phyloP scores from a whole-genome alignment of 2,329 filamentous ascomycete species.

The Fusarium udum region DNA sequence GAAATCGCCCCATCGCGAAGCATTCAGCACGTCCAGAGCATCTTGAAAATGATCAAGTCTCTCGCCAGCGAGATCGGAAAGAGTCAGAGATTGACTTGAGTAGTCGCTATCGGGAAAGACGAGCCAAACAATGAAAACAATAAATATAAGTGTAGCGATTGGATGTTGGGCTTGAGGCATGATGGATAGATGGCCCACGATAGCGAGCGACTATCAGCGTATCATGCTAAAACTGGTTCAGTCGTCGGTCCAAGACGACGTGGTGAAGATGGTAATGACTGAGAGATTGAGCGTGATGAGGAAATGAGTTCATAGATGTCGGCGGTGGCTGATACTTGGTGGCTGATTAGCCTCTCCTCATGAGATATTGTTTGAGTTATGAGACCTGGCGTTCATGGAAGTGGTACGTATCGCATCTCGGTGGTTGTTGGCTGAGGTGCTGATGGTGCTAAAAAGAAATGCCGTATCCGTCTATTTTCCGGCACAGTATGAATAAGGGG shows the following conservation, averaged over 20 bases:
- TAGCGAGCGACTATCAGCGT: constrained; percentile 31
- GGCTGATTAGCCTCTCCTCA: not conserved
- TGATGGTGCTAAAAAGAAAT: constrained; percentile 27
- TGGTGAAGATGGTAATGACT: not conserved
- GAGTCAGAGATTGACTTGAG: constrained; percentile 45
- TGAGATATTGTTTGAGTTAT: constrained; percentile 12
- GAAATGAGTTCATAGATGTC: not conserved
- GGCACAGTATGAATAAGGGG: constrained; percentile 37
- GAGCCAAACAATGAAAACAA: constrained; percentile 53
- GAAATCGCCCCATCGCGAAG: constrained; percentile 69
- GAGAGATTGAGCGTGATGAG: not conserved
- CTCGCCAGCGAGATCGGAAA: constrained; percentile 51
- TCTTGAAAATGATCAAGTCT: constrained; percentile 62
- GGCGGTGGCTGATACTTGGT: not conserved
- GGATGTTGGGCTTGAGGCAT: constrained; percentile 60
- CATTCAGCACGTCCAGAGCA: constrained; percentile 64
- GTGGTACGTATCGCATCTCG: constrained; percentile 33
- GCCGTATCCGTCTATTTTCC: constrained; percentile 29
- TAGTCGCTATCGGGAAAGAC: constrained; percentile 51
- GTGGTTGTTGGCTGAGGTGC: constrained; percentile 14
- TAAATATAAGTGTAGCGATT: constrained; percentile 43
- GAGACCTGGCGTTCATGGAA: not conserved
- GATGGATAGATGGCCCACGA: constrained; percentile 41
- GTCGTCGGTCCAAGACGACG: constrained; percentile 17
- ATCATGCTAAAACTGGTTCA: constrained; percentile 35